Percentiles rank a stretch among this genome's conserved stretches.
These are phyloP conservation scores for Colletotrichum horii DNA, from an alignment of 2,329 filamentous ascomycete species.

Conservation along the genomic window DNA sequence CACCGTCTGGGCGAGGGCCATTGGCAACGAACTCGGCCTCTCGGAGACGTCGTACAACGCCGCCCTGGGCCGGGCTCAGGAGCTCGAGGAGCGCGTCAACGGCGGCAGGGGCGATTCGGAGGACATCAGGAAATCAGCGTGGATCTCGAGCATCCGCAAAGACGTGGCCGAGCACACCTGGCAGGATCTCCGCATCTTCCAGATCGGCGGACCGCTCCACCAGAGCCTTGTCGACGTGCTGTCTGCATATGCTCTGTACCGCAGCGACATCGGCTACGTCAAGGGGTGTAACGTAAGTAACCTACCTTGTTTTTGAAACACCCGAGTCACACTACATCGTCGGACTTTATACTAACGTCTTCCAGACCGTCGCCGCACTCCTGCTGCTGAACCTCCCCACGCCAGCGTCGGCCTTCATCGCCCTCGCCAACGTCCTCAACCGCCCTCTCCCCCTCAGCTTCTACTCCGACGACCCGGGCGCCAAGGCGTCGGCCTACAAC, in stretches of 20 bases:
- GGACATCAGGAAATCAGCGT: conserved; percentile 60
- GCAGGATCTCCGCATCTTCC: conserved; percentile 76
- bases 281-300: conserved; percentile 73
- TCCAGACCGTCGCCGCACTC: conserved; percentile 74
- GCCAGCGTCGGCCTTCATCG: conserved; percentile 69
- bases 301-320: not conserved
- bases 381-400: conserved; percentile 74
- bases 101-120: conserved; percentile 56
- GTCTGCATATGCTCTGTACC: conserved; percentile 81
- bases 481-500: conserved; percentile 72
- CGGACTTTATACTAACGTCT: conserved; percentile 22
- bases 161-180: conserved; percentile 72
- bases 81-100: conserved; percentile 62
- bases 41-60: conserved; percentile 72
- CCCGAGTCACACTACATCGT: not conserved
- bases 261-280: conserved; percentile 81
- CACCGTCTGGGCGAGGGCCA: conserved; percentile 71
- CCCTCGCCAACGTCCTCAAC: conserved; percentile 79
- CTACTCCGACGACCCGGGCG: conserved; percentile 72
- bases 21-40: conserved; percentile 76
- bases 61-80: conserved; percentile 70
- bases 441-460: conserved; percentile 77
- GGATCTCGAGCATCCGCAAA: conserved; percentile 67
- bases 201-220: conserved; percentile 69
- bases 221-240: conserved; percentile 73